phyloP scores from a whole-genome alignment of 495 filamentous ascomycete species.

The Chaetomium fimeti region DNA sequence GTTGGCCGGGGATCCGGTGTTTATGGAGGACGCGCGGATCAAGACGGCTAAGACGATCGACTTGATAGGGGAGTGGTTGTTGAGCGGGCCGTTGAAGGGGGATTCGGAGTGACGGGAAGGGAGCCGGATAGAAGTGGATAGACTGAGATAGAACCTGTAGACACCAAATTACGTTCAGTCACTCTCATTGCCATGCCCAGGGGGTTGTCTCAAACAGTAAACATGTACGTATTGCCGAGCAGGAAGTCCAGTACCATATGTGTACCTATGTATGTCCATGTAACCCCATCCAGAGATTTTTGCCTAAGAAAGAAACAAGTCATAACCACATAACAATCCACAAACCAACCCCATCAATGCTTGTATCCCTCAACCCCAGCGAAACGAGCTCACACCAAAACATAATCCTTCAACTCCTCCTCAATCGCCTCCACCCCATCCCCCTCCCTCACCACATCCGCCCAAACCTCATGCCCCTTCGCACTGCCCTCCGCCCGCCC shows the following conservation, averaged over 20 bases:
- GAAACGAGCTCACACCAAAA: slow-evolving; percentile 22
- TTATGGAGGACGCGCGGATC: slow-evolving; percentile 32
- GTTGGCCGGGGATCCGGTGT: slow-evolving; percentile 21
- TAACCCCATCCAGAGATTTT: too few species aligned
- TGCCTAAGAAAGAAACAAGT: too few species aligned
- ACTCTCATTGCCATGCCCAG: too few species aligned
- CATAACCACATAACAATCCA: too few species aligned
- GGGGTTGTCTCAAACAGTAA: too few species aligned
- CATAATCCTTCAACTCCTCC: slow-evolving; percentile 26
- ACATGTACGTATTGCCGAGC: too few species aligned
- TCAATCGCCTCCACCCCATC: not conserved
- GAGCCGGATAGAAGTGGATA: not conserved
- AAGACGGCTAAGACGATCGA: slow-evolving; percentile 39
- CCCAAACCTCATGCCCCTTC: slow-evolving; percentile 26
- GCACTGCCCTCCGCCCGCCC: slow-evolving; percentile 23
- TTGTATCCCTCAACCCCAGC: not conserved
- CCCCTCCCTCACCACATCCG: not conserved
- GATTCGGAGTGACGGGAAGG: not conserved
- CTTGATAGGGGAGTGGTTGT: slow-evolving; percentile 40
- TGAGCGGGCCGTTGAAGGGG: slow-evolving; percentile 20
- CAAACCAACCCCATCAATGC: too few species aligned
- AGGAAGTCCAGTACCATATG: too few species aligned
- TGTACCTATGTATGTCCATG: too few species aligned
- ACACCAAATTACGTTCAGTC: too few species aligned
- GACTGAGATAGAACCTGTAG: not conserved